Conservation (phyloP, 352 stramenopile species). For the Pythium coloratum region DNA sequence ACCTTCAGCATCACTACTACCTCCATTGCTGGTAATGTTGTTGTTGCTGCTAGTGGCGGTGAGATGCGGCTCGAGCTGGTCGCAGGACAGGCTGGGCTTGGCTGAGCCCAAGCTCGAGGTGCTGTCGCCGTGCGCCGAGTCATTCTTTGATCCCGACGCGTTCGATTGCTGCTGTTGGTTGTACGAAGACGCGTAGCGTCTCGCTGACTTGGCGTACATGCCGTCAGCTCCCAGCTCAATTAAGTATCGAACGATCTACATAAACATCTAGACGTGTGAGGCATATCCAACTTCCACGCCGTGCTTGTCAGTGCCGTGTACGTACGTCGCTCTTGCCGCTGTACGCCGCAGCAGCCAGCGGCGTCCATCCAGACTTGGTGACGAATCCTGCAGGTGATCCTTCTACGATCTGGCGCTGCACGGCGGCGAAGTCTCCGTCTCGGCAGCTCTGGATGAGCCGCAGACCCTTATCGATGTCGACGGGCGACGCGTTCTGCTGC, state of each 20-base stretch:
- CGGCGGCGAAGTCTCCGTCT: slow-evolving; percentile 38
- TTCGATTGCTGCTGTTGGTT: slow-evolving; percentile 2
- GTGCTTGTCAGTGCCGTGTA: neutral
- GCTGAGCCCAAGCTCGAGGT: slow-evolving; percentile 16
- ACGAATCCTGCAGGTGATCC: slow-evolving; percentile 64
- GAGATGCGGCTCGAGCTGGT: slow-evolving; percentile 19
- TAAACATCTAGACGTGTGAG: neutral
- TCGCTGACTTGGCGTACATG: slow-evolving; percentile 63
- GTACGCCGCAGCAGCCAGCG: slow-evolving; percentile 62
- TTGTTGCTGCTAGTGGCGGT: slow-evolving; percentile 14
- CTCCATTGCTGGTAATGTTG: slow-evolving; percentile 9
- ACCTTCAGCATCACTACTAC: neutral
- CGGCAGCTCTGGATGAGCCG: slow-evolving; percentile 66
- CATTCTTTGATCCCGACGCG: neutral
- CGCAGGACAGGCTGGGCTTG: neutral
- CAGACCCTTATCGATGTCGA: slow-evolving; percentile 55
- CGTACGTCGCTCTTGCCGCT: slow-evolving; percentile 61
- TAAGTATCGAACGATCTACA: slow-evolving; percentile 60
- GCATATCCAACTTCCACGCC: neutral
- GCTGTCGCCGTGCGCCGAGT: slow-evolving; percentile 3
- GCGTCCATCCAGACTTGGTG: slow-evolving; percentile 78
- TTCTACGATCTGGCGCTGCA: slow-evolving; percentile 43
- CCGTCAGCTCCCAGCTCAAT: slow-evolving; percentile 65
- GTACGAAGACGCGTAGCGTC: slow-evolving; percentile 19
- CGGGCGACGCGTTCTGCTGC: slow-evolving; percentile 50